Base-by-base conservation (phyloP, 345 rosid species). In the Trapa incisa region DNA sequence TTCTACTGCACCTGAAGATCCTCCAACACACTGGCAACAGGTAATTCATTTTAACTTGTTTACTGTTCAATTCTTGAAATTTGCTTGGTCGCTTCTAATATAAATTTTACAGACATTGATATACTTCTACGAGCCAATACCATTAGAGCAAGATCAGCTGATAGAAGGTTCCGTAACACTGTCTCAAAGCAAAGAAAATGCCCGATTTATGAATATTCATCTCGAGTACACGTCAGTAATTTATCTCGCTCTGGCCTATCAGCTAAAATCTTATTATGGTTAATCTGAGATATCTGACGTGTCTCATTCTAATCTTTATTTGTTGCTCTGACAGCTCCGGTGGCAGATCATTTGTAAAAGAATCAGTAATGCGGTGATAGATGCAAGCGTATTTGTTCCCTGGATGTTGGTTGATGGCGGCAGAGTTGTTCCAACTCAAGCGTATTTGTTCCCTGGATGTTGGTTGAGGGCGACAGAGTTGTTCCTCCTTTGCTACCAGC, bases 1-100 rank as follows among this genome's bases (percentile, higher is more conserved):
- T 64, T 94, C 99, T 61, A 91, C 99, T 53, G 84, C 97, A 57
- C 99, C 97, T 0, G 99, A 91, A 84, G 88, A 90, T 61, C 87
- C 91, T 52, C 93, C 95, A 66, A 93, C 96, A 52, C 98, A 93
- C 76, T 93, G 97, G 98, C 89, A 93, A 77, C 98, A 93, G 91
- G 99, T 91, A 83, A 15, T 36, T 41, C 50, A 5, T 67, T 14
- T 36, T 29, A 4, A 13, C 52, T 15, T 15, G 52, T 37, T 7
- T 35, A 4, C 47, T 64, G 13, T 64, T 38, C 37, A 32, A 16
- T 5, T 35, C 7, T 32, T 33, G 16, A 0, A 1, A 32, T 58
- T 35, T 64, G 67, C 36, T 64, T 63, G 41, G 13, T 64, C 61
- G 37, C 60, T 39, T 62, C 56, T 64, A 16, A 47, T 52, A 36